Evolutionary conservation across 2,329 filamentous ascomycete species (phyloP), one percentile per base, ranked within the genome.

Genomic region (Colletotrichum sansevieriae): DNA sequence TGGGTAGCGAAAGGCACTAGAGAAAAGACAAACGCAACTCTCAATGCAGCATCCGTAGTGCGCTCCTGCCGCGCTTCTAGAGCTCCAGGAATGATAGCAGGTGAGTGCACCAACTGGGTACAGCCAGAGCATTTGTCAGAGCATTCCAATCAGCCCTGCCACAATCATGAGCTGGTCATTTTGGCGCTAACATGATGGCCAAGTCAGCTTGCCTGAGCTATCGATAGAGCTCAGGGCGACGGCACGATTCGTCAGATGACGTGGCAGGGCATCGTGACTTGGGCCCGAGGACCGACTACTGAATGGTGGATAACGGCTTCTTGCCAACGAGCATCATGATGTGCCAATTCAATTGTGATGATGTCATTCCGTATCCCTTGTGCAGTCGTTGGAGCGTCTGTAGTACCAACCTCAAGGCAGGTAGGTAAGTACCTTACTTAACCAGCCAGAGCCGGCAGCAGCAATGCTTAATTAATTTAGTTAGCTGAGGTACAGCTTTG

Each of bases 201-300:
- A 18, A 39, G 7, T 29, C 8, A 29, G 37, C 22, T 44, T 59
- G 35, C 33, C 22, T 66, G 63, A 62, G 49, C 39, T 54, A 20
- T 43, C 10, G 20, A 41, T 25, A 59, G 33, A 37, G 35, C 55
- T 22, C 15, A 51, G n/a, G 13, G 37, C 9, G 37, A 29, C 44
- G 33, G 65, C 51, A 67, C 52, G 13, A 60, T 37, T 47, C 43
- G 65, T 67, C 51, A 52, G 51, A 20, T 64, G 65, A 63, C 51
- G 65, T 58, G 65, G 59, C 59, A 57, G 43, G 13, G 54, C 35
- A 51, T 25, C 29, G 51, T 64, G 65, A 63, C 15, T 20, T 18
- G 18, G 25, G 25, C 15, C n/a, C 15, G 13, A 63, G 15, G 25
- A 46, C 65, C 44, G 44, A 64, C 39, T 33, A 52, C 37, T 20